Percentiles rank a stretch among this genome's conserved stretches.
Conservation (phyloP, 495 filamentous ascomycete genomes). For the Hypoxylon lenormandii region DNA sequence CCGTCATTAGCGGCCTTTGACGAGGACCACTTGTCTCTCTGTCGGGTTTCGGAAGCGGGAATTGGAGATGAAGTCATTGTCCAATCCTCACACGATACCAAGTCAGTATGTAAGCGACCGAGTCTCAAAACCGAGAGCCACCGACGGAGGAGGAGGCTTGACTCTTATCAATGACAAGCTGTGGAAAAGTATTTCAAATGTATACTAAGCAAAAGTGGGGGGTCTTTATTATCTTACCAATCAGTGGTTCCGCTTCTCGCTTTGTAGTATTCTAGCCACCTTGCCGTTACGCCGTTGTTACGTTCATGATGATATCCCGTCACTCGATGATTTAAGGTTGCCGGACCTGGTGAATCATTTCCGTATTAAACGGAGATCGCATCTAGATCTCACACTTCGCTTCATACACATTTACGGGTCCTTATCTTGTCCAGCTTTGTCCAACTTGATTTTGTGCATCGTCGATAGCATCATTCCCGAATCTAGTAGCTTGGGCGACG, state of each 20-base stretch:
- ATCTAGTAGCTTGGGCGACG: too few species aligned
- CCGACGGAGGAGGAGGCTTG: conserved; percentile 12
- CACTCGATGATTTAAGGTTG: neutral
- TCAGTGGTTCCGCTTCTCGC: conserved; percentile 15
- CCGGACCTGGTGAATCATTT: conserved; percentile 4
- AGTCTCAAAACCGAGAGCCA: conserved; percentile 14
- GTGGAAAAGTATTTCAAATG: conserved; percentile 36
- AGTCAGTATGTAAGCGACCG: conserved; percentile 4
- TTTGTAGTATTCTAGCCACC: conserved; percentile 30
- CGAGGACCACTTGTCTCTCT: conserved; percentile 8
- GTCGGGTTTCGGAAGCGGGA: conserved; percentile 6
- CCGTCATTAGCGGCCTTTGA: conserved; percentile 24
- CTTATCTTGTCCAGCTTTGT: neutral
- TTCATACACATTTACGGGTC: neutral
- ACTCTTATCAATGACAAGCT: conserved; percentile 32
- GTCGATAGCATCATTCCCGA: too few species aligned
- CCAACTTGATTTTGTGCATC: neutral
- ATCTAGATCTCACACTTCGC: conserved; percentile 9
- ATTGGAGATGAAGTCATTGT: conserved; percentile 27
- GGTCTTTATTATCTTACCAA: conserved; percentile 36
- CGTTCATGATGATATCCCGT: conserved; percentile 2
- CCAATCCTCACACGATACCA: neutral
- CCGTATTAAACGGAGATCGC: conserved; percentile 24
- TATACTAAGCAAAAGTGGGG: conserved; percentile 43
- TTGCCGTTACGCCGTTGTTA: conserved; percentile 12